Evolutionary conservation across 805 yeast genomes (phyloP), one percentile per base, ranked within the genome.

Genomic region (Grigorovia humatica): DNA sequence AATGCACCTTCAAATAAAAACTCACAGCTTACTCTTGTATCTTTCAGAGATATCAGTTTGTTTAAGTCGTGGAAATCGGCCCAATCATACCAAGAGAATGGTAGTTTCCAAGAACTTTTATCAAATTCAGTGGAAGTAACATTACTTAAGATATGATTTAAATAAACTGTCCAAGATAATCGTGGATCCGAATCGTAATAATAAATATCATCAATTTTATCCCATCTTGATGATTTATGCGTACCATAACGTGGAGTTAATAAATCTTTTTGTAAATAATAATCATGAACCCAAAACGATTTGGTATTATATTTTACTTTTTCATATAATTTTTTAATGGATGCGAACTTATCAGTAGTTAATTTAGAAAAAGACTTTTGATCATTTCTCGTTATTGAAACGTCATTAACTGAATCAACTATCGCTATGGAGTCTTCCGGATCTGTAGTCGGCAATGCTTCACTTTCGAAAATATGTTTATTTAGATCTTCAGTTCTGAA

Each of bases 1-100:
- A 63, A 63, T 4, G 56, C 57, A 8, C 55, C 54, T n/a, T 57
- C 57, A 32, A 57, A 61, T 4, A 64, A 44, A 32, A 62, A 57
- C 0, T 54, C 45, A 52, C 70, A 66, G n/a, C 50, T 44, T 1
- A 60, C 17, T 15, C 48, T 46, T 32, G n/a, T 49, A 13, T 58
- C 52, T 47, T 51, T 50, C 12, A 56, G 29, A 2, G 67, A 52
- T 2, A 71, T 55, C 32, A 73, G 60, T 44, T 70, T 68, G 56
- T 77, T 71, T 48, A 72, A 63, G 9, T 61, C 59, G 0, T 75
- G 68, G 57, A 77, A 63, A 57, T 78, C 79, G 0, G 71, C 71
- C 81, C 82, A 79, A 55, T 80, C 84, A 48, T 74, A 74, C 84
- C 83, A 80, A 49, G 78, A 77, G 56, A 79, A 78, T 0, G 78